Evolutionary conservation across 352 stramenopile species (phyloP).

Genomic region (Phytopythium helicoides): DNA sequence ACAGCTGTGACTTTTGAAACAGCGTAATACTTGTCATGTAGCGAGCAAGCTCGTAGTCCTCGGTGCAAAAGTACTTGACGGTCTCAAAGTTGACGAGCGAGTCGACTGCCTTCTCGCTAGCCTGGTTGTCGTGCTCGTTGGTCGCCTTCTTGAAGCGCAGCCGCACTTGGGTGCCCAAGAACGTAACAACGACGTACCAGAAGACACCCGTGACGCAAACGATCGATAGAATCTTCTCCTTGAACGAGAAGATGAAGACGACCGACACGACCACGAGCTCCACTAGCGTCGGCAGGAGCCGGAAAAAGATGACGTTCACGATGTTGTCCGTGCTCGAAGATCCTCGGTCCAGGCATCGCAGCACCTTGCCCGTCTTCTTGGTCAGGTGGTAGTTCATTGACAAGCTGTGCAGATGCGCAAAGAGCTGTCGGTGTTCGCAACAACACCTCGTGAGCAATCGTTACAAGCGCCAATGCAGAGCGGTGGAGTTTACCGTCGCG

Average conservation of each 20-base stretch:
- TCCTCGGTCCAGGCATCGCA: slow-evolving; percentile 89
- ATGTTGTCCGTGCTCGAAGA: slow-evolving; percentile 89
- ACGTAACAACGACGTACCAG: slow-evolving; percentile 92
- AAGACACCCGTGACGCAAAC: slow-evolving; percentile 91
- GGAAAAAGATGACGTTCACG: slow-evolving; percentile 97
- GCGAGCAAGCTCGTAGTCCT: slow-evolving; percentile 87
- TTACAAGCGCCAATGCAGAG: no score
- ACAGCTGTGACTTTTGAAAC: slow-evolving; percentile 90
- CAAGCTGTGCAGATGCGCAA: slow-evolving; percentile 93
- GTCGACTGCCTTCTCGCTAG: slow-evolving; percentile 94
- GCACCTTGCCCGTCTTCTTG: slow-evolving; percentile 97
- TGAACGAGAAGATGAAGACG: slow-evolving; percentile 90
- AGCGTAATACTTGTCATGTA: slow-evolving; percentile 78
- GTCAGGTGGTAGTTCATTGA: slow-evolving; percentile 96
- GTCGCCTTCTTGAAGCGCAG: slow-evolving; percentile 91
- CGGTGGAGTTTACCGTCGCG: slow-evolving; percentile 56
- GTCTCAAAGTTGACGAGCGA: slow-evolving; percentile 98
- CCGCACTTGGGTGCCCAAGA: slow-evolving; percentile 62
- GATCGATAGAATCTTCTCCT: slow-evolving; percentile 86
- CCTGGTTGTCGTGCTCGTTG: slow-evolving; percentile 95
- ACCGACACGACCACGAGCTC: slow-evolving; percentile 94
- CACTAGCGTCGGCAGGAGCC: slow-evolving; percentile 91
- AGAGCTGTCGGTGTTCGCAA: no score
- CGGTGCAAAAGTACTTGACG: slow-evolving; percentile 96
- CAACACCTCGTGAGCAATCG: no score